Evolutionary conservation across 140 eudicot species (phyloP), one percentile per base, ranked within the genome.

Genomic region (Erigeron philadelphicus): DNA sequence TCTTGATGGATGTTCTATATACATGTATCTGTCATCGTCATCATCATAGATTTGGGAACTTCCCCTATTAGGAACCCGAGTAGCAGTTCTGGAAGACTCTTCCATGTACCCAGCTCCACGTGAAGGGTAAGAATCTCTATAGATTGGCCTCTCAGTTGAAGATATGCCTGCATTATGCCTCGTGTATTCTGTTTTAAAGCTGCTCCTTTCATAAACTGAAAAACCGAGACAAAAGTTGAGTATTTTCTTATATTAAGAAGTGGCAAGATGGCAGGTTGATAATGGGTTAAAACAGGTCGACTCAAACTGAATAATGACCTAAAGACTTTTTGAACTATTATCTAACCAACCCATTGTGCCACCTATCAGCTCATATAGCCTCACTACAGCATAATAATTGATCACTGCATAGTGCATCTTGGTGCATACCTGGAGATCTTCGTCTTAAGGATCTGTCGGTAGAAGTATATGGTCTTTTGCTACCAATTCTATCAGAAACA

Each of bases 41-140:
- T 80, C 84, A 45, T 76, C 72, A 45, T 76, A 80, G 21, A 61
- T 17, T 42, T 75, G 81, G 18, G 80, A 64, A 63, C 10, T 68
- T 74, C 75, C 75, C 60, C 80, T 76, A 63, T 25, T 43, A 11
- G 56, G 64, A 67, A 55, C 66, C 55, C 81, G 79, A 67, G 84
- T 72, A 72, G 66, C 62, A 7, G 54, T 72, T 55, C 84, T 76
- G 21, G 79, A 52, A 72, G 84, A 66, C 53, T 76, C 81, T 58
- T 76, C 81, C 48, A 80, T 53, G 79, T 80, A 76, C 15, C 55
- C 77, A 46, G 73, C 58, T 46, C 78, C 81, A 41, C 78, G 81
- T 67, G 84, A 76, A 11, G 80, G 52, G 68, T 72, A 80, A 11
- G 84, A 68, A 59, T 80, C 81, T 80, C 84, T 72, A 54, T 76